Percentiles rank a stretch among this genome's conserved stretches.
These are phyloP conservation scores for Colletotrichum nymphaeae DNA, from an alignment of 2,329 filamentous ascomycete genomes.

Conservation along the genomic window DNA sequence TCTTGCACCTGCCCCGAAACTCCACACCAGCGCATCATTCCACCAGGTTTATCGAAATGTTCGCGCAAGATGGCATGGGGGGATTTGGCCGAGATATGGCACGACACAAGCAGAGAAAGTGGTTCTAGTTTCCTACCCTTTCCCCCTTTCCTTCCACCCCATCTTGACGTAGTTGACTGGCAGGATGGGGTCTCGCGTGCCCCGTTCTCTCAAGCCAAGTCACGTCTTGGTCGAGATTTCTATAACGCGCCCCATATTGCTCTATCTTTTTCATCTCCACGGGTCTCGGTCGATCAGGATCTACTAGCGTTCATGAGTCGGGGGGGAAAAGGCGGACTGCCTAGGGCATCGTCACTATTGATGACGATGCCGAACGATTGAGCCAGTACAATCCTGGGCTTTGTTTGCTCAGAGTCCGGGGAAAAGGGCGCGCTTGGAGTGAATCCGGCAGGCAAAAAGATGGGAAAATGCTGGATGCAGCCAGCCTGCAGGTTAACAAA, in stretches of 20 bases:
- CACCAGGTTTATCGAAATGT: conserved; percentile 9
- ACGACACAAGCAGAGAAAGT: neutral
- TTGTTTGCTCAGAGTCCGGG: neutral
- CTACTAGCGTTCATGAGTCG: neutral
- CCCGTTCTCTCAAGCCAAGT: too few species aligned
- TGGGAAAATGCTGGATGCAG: neutral
- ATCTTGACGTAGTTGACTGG: neutral
- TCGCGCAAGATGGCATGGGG: neutral
- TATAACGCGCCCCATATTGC: too few species aligned
- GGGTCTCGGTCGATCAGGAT: neutral
- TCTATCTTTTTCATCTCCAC: neutral
- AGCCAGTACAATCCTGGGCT: neutral
- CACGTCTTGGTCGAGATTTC: neutral
- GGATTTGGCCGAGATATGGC: neutral
- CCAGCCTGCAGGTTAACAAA: neutral
- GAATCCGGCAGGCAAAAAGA: neutral
- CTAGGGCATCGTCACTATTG: neutral
- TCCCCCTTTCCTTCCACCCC: neutral
- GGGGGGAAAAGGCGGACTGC: neutral
- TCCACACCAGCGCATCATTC: conserved; percentile 10
- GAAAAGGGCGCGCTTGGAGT: neutral
- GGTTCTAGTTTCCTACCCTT: neutral
- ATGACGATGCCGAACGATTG: neutral
- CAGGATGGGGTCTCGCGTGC: neutral
- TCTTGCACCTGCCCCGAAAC: conserved; percentile 3